Percentiles rank a stretch among this genome's conserved stretches.
Conservation (phyloP, 2,329 filamentous ascomycete species). For the Grosmannia clavigera region DNA sequence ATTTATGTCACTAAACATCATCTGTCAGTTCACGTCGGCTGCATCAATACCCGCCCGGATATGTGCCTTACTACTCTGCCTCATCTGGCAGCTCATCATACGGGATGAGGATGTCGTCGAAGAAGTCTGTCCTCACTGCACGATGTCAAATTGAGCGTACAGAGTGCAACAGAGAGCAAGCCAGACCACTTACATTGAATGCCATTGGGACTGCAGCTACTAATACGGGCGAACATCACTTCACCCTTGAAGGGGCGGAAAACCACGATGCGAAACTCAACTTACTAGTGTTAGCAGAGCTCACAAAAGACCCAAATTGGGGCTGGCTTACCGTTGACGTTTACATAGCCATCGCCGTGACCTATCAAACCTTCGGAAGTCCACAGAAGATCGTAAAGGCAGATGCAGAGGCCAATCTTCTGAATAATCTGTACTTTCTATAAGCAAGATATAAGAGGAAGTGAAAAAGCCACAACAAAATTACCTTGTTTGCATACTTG, state of each 20-base stretch:
- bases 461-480: background rate
- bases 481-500: conserved; percentile 91
- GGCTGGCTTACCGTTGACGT: conserved; percentile 63
- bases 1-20: conserved; percentile 46
- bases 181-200: conserved; percentile 11
- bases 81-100: conserved; percentile 61
- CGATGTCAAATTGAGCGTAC: background rate
- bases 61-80: conserved; percentile 57
- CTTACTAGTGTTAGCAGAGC: conserved; percentile 29
- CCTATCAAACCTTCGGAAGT: conserved; percentile 89
- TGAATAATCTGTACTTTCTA: conserved; percentile 59
- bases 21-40: conserved; percentile 12
- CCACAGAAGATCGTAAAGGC: conserved; percentile 80
- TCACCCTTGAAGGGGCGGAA: conserved; percentile 95
- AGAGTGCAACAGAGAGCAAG: background rate
- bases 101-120: conserved; percentile 79
- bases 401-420: conserved; percentile 86
- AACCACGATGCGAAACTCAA: conserved; percentile 85
- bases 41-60: background rate
- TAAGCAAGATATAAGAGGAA: background rate
- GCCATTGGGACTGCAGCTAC: conserved; percentile 37
- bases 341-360: conserved; percentile 81
- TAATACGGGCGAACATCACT: conserved; percentile 76
- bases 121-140: conserved; percentile 76
- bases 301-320: background rate